Evolutionary conservation across 2,329 filamentous ascomycete genomes (phyloP).

Genomic region (Pyricularia sp.): DNA sequence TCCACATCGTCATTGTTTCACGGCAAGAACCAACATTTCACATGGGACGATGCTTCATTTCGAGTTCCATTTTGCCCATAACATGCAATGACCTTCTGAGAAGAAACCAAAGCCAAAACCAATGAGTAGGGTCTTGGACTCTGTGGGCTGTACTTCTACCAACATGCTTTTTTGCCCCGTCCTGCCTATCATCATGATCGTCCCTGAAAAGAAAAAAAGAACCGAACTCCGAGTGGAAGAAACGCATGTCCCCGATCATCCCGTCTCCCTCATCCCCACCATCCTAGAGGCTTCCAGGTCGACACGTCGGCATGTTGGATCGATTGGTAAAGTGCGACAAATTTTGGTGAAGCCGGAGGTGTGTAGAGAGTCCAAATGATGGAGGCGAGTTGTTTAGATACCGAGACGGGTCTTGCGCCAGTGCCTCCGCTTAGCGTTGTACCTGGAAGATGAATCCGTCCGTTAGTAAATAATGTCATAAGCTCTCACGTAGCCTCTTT

Average conservation of each 20-base stretch:
- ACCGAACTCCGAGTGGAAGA: conserved; percentile 4
- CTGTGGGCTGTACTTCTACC: background rate
- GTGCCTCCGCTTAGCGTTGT: conserved; percentile 99
- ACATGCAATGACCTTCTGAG: conserved; percentile 2
- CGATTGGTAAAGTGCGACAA: background rate
- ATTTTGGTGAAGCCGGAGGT: background rate
- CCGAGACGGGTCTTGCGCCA: conserved; percentile 99
- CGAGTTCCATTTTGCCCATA: conserved; percentile 4
- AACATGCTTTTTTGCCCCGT: background rate
- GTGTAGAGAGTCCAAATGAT: background rate
- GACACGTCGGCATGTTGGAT: background rate
- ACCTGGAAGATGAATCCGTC: conserved; percentile 42
- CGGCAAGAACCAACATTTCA: background rate
- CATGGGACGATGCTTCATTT: background rate
- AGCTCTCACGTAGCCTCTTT: background rate
- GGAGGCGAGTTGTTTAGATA: conserved; percentile 55
- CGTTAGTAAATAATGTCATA: background rate
- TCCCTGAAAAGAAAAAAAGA: conserved; percentile 2
- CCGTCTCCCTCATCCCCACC: background rate
- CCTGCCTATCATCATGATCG: background rate
- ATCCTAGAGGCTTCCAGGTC: background rate
- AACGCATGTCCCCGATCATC: background rate
- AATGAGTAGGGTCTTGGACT: background rate
- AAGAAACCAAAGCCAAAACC: conserved; percentile 1
- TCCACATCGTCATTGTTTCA: background rate